phyloP scores from a whole-genome alignment of 164 flowering plant genomes.

The Kalanchoe fedtschenkoi region DNA sequence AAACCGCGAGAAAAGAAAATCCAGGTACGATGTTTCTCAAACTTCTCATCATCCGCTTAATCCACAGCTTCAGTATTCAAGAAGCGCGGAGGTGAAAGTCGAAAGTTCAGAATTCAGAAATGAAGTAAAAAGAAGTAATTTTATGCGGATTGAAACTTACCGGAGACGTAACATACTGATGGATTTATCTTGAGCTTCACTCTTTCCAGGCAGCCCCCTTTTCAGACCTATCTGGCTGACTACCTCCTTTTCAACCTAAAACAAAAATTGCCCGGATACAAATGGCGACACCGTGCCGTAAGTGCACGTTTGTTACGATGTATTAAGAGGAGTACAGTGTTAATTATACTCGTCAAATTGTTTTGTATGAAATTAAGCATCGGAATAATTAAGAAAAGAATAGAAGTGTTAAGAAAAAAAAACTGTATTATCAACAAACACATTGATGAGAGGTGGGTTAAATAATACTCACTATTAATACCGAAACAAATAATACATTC shows the following conservation, averaged over 20 bases:
- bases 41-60: neutral
- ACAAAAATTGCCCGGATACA: constrained; percentile 8
- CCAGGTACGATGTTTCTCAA: neutral
- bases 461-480: too few species aligned
- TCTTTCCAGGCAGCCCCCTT: constrained; percentile 60
- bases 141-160: constrained; percentile 26
- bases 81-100: neutral
- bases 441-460: too few species aligned
- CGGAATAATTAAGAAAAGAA: too few species aligned
- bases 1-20: neutral
- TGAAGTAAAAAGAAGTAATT: neutral
- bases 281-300: too few species aligned
- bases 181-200: constrained; percentile 86
- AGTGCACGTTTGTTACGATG: too few species aligned
- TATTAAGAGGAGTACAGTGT: too few species aligned
- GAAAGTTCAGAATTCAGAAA: neutral
- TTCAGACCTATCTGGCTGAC: constrained; percentile 48
- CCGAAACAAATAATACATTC: too few species aligned
- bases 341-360: too few species aligned
- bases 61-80: neutral
- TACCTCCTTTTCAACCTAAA: constrained; percentile 72
- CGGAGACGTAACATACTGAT: constrained; percentile 64
- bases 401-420: too few species aligned
- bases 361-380: too few species aligned
- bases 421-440: too few species aligned